Base-by-base conservation (phyloP, 768 basidiomycete genomes). In the Leucocoprinus leucothites region DNA sequence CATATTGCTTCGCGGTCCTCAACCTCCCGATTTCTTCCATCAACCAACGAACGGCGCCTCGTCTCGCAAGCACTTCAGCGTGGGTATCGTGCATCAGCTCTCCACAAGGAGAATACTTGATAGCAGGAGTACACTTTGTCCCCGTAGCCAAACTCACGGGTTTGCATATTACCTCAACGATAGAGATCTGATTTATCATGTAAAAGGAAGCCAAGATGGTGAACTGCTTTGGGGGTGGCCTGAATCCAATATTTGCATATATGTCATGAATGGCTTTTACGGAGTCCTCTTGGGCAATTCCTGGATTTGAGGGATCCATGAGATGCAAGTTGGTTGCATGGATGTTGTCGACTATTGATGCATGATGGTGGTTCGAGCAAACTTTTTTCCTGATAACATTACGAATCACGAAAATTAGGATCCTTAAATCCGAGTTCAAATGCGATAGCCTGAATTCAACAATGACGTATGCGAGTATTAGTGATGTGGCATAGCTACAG, bases 41-140 rank as follows among this genome's bases (percentile, higher is more conserved):
- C 45, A 93, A 72, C 92, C 93, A 98, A 22, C 86, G 78, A 41
- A 87, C 65, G 0, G 87, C 84, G 8, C 86, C 86, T 26, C 95
- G 78, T 18, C 92, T 80, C 1, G 93, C 93, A n/a, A 97, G 75
- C 19, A 95, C 82, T 69, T 98, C 95, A 9, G 95, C 95, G 67
- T 98, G 95, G 50, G 82, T 86, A 63, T 97, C 95, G 63, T 95
- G 93, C 16, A 97, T 60, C 1, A 84, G 78, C 63, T 96, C 92
- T 0, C 95, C 95, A 25, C 75, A 73, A 4, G 68, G 61, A 0
- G 93, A 84, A 0, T 93, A 72, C 51, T 78, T 78, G 3, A 64
- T 62, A 3, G 71, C 77, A 1, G 95, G 90, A 0, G 94, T 78
- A 62, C 90, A 93, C 72, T 96, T 96, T 2, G 89, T 87, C 9